Evolutionary conservation across 352 stramenopile species (phyloP).

Genomic region (Globisporangium lucens): DNA sequence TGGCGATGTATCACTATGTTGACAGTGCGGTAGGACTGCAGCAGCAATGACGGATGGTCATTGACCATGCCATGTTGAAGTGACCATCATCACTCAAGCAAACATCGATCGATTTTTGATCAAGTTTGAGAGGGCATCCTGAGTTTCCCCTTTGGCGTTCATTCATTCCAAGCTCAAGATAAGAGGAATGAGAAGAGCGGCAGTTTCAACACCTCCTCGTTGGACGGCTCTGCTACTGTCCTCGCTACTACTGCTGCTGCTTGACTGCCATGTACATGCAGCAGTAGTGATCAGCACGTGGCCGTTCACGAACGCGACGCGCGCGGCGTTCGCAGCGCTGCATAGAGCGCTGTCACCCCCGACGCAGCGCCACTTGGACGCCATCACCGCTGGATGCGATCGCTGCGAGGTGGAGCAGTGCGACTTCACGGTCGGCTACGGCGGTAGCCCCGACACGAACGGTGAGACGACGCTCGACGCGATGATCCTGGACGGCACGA

Average conservation of each 20-base stretch:
- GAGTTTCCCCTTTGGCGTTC: background rate
- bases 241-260: background rate
- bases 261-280: background rate
- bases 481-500: constrained; percentile 88
- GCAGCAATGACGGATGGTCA: background rate
- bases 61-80: background rate
- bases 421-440: constrained; percentile 87
- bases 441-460: constrained; percentile 80
- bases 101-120: background rate
- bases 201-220: background rate
- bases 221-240: constrained; percentile 1
- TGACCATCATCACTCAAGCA: background rate
- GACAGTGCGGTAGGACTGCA: background rate
- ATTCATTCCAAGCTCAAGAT: background rate
- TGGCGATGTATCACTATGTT: background rate
- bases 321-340: constrained; percentile 55
- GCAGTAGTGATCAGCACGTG: constrained; percentile 84
- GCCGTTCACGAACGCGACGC: constrained; percentile 73
- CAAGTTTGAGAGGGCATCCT: background rate
- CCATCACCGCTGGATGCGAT: constrained; percentile 68
- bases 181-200: background rate
- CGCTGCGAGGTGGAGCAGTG: constrained; percentile 84
- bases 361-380: constrained; percentile 39
- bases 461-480: constrained; percentile 89
- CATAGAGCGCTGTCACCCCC: background rate